Percentiles rank a stretch among this genome's conserved stretches.
These are phyloP conservation scores for Calocybe indica DNA, from an alignment of 768 basidiomycete genomes.

Conservation along the genomic window DNA sequence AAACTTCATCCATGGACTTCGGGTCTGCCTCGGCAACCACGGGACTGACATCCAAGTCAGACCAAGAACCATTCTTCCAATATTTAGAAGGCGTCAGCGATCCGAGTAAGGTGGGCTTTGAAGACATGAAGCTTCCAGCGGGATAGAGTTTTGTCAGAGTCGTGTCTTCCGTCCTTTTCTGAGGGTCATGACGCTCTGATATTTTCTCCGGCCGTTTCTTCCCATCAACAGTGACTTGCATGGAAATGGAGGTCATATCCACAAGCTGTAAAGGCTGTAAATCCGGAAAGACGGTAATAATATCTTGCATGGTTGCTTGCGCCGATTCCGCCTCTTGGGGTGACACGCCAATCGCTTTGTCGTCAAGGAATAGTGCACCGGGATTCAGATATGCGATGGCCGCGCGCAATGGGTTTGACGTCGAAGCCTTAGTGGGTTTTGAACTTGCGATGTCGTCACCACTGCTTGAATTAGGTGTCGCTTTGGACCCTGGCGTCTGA, in stretches of 20 bases:
- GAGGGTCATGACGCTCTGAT: slow-evolving; percentile 62
- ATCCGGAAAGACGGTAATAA: slow-evolving; percentile 80
- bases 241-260: slow-evolving; percentile 33
- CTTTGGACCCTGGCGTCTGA: slow-evolving; percentile 42
- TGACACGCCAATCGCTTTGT: slow-evolving; percentile 30
- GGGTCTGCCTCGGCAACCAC: slow-evolving; percentile 36
- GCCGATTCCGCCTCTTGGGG: slow-evolving; percentile 12
- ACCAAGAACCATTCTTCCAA: slow-evolving; percentile 60
- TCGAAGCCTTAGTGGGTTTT: slow-evolving; percentile 28
- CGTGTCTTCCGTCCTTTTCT: slow-evolving; percentile 73
- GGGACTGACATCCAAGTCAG: slow-evolving; percentile 55
- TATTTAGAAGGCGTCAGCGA: slow-evolving; percentile 78
- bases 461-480: slow-evolving; percentile 32
- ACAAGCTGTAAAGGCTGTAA: slow-evolving; percentile 56
- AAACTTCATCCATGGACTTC: slow-evolving; percentile 41
- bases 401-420: slow-evolving; percentile 54
- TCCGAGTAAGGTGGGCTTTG: slow-evolving; percentile 79
- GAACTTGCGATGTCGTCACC: slow-evolving; percentile 27
- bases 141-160: slow-evolving; percentile 73
- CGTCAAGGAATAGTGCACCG: slow-evolving; percentile 43
- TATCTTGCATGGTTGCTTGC: slow-evolving; percentile 25
- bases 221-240: slow-evolving; percentile 25
- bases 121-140: slow-evolving; percentile 70
- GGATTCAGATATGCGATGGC: slow-evolving; percentile 57
- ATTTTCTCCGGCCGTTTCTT: slow-evolving; percentile 57